Base-by-base conservation (phyloP, 257 asterid species). In the Salvia rosmarinus region DNA sequence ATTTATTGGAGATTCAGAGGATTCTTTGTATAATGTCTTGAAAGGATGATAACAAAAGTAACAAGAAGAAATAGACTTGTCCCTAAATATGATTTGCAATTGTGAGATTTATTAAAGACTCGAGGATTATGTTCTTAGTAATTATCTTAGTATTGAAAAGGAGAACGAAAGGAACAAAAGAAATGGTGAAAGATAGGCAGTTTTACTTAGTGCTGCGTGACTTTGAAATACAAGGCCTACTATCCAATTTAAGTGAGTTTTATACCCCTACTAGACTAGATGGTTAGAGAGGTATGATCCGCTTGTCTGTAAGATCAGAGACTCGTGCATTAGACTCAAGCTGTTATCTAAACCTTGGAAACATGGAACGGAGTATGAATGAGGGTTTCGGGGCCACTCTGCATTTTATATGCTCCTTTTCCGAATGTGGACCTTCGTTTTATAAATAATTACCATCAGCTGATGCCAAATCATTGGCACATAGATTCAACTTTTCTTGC, bases 131-230 rank as follows among this genome's bases (percentile, higher is more conserved):
- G 28, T 40, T 30, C 30, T 28, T 34, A 37, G 43, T 52, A 68
- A 52, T 51, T 50, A 13, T 20, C n/a, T 23, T 51, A 51, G 32
- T 35, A 20, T 51, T 50, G 23, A 54, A 68, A 54, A 25, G 64
- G 28, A 12, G n/a, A 62, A 62, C 6, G 10, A 5, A 62, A 11
- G 19, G 19, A 52, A 6, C 25, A n/a, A 16, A 3, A 62, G 28
- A 19, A 52, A 21, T 19, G 44, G 59, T 50, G 34, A 40, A 39
- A 13, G 28, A 54, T 32, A 67, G 47, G 49, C 16, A 14, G 49
- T 37, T 30, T 61, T 32, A 32, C 65, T 37, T 37, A 37, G 42
- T 5, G 9, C n/a, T n/a, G n/a, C n/a, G 42, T 9, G 6, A 6
- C 42, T 13, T 47, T 14, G 19, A 16, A 16, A 16, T 16, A 51